phyloP scores from a whole-genome alignment of 2,329 filamentous ascomycete genomes.

The Didymella pinodella region DNA sequence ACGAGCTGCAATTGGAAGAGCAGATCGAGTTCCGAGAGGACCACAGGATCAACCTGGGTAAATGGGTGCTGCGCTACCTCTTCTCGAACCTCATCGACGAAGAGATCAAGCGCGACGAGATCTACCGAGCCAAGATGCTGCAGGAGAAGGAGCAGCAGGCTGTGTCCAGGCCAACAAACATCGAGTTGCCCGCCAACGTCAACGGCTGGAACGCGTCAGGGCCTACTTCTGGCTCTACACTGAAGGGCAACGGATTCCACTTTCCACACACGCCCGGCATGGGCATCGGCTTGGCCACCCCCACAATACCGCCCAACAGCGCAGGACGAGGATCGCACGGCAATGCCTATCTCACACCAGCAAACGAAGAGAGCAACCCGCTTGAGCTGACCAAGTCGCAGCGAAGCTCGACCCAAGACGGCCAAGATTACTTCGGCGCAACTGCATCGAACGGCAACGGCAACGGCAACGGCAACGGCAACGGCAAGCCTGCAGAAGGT shows the following conservation, averaged over 20 bases:
- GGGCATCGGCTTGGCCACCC: conserved; percentile 79
- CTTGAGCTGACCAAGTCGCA: conserved; percentile 66
- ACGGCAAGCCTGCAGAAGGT: conserved; percentile 41
- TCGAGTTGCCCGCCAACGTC: conserved; percentile 61
- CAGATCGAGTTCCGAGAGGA: conserved; percentile 87
- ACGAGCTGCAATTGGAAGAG: conserved; percentile 79
- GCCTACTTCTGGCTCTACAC: conserved; percentile 58
- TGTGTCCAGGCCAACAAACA: conserved; percentile 62
- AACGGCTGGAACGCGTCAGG: conserved; percentile 56
- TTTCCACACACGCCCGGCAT: conserved; percentile 74
- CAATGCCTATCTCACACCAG: conserved; percentile 50
- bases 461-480: conserved; percentile 31
- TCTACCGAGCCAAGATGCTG: conserved; percentile 73
- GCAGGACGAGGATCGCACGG: conserved; percentile 46
- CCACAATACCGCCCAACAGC: conserved; percentile 54
- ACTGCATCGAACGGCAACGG: conserved; percentile 32
- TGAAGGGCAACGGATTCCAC: conserved; percentile 69
- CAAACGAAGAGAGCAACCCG: conserved; percentile 53
- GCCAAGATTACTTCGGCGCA: conserved; percentile 73
- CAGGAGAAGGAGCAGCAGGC: conserved; percentile 67
- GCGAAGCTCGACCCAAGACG: conserved; percentile 62
- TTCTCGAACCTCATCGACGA: conserved; percentile 91
- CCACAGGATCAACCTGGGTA: conserved; percentile 94
- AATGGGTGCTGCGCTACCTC: conserved; percentile 93
- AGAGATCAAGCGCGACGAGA: conserved; percentile 82